phyloP scores from a whole-genome alignment of 306 rosid genomes.

The Dryas alaskensis region DNA sequence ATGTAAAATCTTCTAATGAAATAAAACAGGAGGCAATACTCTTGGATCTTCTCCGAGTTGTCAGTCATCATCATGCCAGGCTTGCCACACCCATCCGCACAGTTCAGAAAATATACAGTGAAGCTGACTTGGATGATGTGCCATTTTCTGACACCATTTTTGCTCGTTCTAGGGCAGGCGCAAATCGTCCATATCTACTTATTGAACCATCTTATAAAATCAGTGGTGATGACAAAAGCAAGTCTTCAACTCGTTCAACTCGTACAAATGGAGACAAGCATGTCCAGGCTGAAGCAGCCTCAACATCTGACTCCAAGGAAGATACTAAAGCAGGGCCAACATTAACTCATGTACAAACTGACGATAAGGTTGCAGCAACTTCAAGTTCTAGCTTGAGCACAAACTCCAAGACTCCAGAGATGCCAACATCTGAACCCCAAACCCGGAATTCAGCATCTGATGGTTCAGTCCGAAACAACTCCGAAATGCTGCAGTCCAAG shows the following conservation, averaged over 20 bases:
- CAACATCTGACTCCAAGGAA: conserved; percentile 33
- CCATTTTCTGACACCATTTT: conserved; percentile 74
- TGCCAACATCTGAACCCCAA: conserved; percentile 41
- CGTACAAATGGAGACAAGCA: conserved; percentile 63
- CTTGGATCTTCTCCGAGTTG: conserved; percentile 91
- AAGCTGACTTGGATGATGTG: conserved; percentile 66
- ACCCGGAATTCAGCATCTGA: conserved; percentile 31
- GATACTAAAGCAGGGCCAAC: conserved; percentile 16
- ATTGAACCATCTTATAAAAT: conserved; percentile 77
- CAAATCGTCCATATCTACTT: conserved; percentile 61
- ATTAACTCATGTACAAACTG: conserved; percentile 38
- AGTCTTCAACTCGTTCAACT: conserved; percentile 51
- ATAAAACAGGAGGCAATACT: conserved; percentile 86
- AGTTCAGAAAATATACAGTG: conserved; percentile 76
- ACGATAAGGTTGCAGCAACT: conserved; percentile 33
- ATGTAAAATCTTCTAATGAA: conserved; percentile 22
- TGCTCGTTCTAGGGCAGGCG: conserved; percentile 46
- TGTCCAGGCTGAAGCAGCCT: conserved; percentile 47
- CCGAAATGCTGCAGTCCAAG: conserved; percentile 42
- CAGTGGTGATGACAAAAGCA: conserved; percentile 70
- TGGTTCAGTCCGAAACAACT: conserved; percentile 38
- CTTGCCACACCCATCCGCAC: conserved; percentile 98
- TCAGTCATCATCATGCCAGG: conserved; percentile 90
- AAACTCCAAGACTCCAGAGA: conserved; percentile 37
- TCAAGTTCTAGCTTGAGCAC: conserved; percentile 34